Evolutionary conservation across 1,284 basidiomycete species (phyloP), one percentile per base, ranked within the genome.

Genomic region (Cryptococcus sp.): DNA sequence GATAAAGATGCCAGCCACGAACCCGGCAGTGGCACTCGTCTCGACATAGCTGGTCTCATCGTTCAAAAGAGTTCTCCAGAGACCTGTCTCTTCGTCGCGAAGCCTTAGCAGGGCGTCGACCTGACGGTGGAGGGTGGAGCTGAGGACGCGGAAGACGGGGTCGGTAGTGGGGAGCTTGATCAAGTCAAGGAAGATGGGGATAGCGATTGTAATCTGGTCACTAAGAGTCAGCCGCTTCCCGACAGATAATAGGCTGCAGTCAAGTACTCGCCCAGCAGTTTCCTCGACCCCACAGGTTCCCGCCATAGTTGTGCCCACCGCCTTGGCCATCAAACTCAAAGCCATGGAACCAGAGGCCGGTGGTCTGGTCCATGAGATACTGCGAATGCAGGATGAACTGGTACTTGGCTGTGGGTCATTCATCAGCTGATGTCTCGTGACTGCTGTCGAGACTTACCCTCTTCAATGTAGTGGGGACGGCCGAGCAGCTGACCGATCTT

Each of bases 11-110:
- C 84, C 85, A 52, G 83, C 84, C 6, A 82, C 82, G 59, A 85
- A 85, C 3, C 84, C 84, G 15, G 84, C 84, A 4, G 82, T 81
- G 4, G 83, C 83, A 8, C 81, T 83, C 4, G 82, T 70, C 57
- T 86, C 84, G 47, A 85, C 77, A 67, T 85, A 85, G 44, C 81
- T 82, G 1, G 76, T 79, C 6, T 80, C 73, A 69, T 85, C 84
- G 63, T 82, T 79, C 46, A 86, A 68, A 51, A 86, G 78, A 8
- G 84, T 86, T 65, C 84, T 84, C 84, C 84, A 86, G 12, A 85
- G 70, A 0, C 84, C 84, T 3, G 80, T 79, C 45, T 71, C 61
- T 35, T 61, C 52, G 62, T 85, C 82, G 66, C 85, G 84, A 45
- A 72, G 77, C 45, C 72, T 71, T 36, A 84, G 78, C 33, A 85